Conservation (phyloP, 495 filamentous ascomycete genomes). For the Opeltia flavorubescens region DNA sequence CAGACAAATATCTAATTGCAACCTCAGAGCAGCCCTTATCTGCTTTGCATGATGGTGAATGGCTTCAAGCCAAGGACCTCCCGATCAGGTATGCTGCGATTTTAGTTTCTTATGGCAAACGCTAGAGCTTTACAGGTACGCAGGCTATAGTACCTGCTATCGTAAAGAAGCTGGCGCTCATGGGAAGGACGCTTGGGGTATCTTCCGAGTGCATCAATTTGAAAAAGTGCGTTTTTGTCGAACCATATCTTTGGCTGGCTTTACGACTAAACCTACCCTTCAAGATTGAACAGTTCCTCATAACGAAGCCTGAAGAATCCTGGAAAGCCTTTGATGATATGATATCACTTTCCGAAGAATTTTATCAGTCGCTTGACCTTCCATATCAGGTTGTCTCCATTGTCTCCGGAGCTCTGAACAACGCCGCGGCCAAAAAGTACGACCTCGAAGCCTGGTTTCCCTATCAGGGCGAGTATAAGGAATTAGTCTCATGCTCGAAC, state of each 20-base stretch:
- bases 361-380: constrained; percentile 78
- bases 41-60: constrained; percentile 84
- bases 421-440: constrained; percentile 86
- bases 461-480: constrained; percentile 92
- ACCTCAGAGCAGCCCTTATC: constrained; percentile 93
- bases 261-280: neutral
- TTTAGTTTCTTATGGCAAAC: neutral
- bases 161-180: constrained; percentile 86
- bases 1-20: constrained; percentile 94
- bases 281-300: constrained; percentile 82
- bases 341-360: constrained; percentile 81
- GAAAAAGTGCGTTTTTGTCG: constrained; percentile 52
- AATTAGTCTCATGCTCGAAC: constrained; percentile 89
- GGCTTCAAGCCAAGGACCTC: constrained; percentile 71
- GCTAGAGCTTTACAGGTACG: constrained; percentile 39
- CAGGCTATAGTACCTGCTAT: constrained; percentile 89
- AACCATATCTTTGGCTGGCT: neutral
- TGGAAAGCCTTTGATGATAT: constrained; percentile 91
- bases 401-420: constrained; percentile 88
- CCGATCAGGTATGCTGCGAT: constrained; percentile 60
- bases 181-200: constrained; percentile 93
- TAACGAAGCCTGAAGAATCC: constrained; percentile 86
- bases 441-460: constrained; percentile 98
- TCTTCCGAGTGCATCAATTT: constrained; percentile 97
- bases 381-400: constrained; percentile 87